Evolutionary conservation across 345 rosid genomes (phyloP).

Genomic region (Salix suchowensis): DNA sequence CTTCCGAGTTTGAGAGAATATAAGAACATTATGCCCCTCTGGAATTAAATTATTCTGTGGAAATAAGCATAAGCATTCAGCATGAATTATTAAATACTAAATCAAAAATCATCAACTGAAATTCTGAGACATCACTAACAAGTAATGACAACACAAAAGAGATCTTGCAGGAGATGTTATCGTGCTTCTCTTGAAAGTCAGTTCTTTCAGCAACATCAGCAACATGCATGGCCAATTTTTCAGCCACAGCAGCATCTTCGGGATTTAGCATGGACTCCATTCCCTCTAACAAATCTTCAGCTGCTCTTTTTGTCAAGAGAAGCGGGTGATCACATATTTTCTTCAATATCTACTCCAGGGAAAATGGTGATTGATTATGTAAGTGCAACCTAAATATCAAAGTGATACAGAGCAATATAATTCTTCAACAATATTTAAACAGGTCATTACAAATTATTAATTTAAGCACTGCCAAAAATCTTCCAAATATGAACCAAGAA

Average conservation of each 20-base stretch:
- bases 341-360: constrained; percentile 75
- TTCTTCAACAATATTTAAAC: not conserved
- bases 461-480: not conserved
- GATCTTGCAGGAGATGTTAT: constrained; percentile 83
- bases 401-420: not conserved
- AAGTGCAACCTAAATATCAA: not conserved
- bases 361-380: not conserved
- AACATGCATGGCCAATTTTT: constrained; percentile 82
- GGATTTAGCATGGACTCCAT: constrained; percentile 67
- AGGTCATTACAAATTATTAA: not conserved
- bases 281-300: constrained; percentile 88
- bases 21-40: constrained; percentile 84
- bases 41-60: constrained; percentile 72
- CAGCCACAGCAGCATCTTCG: constrained; percentile 79
- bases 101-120: constrained; percentile 11
- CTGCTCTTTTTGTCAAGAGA: constrained; percentile 73
- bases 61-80: constrained; percentile 21
- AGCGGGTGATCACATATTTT: constrained; percentile 88
- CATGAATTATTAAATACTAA: not conserved
- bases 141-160: constrained; percentile 70
- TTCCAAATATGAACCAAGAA: not conserved
- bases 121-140: constrained; percentile 44
- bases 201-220: constrained; percentile 72
- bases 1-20: constrained; percentile 96
- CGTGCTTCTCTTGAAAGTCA: constrained; percentile 74